Evolutionary conservation across 108 stramenopile species (phyloP), one percentile per base, ranked within the genome.

Genomic region (Nitzschia putrida): DNA sequence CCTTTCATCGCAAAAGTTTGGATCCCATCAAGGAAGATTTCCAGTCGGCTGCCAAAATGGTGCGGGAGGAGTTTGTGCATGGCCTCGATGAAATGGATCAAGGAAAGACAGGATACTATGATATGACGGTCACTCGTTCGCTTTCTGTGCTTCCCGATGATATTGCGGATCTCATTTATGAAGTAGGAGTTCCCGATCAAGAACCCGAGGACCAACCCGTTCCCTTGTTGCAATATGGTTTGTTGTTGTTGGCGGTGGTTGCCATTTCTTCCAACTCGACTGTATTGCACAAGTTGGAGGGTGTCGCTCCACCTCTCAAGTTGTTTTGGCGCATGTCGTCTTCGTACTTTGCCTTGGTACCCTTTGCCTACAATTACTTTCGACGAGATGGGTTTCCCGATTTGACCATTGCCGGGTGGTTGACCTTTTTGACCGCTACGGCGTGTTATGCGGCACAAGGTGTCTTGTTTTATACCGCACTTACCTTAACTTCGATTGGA

Each of bases 401-500:
- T 50, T 71, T 89, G 20, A 80, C 67, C 5, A 20, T 55, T 13
- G 63, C 50, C 7, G 74, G 80, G 22, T 85, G 76, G 73, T 10
- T 79, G 18, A 78, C 70, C n/a, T 71, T 88, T 39, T 53, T 82
- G 23, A 44, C 72, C 50, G 83, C 83, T 18, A 79, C 71, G 14
- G 14, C 75, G 0, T 77, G 71, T 49, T 89, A 83, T 67, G 65
- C 58, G 10, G 61, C 69, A 14, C 66, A 81, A 56, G 51, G 54
- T 50, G 47, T 77, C 45, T 45, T 72, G 4, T 89, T 85, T 70
- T 80, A 68, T 16, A 47, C 63, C 52, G 57, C 88, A 10, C 53
- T 89, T 23, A 66, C 74, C 12, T 75, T 72, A 41, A 86, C 88
- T 0, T 68, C 88, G 2, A 51, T 89, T 34, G 84, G 83, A 12